phyloP scores from a whole-genome alignment of 2,329 filamentous ascomycete species.

The Colletotrichum noveboracense region DNA sequence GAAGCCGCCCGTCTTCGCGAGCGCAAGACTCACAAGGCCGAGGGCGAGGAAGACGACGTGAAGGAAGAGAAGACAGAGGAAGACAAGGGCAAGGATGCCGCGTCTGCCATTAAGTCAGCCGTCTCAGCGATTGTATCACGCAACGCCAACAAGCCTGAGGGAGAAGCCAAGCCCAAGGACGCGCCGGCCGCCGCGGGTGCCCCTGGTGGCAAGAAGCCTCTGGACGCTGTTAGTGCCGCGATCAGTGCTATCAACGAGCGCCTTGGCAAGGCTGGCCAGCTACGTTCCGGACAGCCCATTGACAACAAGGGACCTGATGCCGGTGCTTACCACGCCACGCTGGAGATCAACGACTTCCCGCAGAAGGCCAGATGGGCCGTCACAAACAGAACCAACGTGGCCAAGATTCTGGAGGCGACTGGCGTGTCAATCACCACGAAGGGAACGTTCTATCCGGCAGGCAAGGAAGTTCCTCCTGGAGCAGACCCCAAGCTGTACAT shows the following conservation, averaged over 20 bases:
- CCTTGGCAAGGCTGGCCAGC: slow-evolving; percentile 85
- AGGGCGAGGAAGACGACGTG: slow-evolving; percentile 81
- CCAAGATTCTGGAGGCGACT: slow-evolving; percentile 94
- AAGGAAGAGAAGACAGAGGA: slow-evolving; percentile 77
- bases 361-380: slow-evolving; percentile 99
- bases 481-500: slow-evolving; percentile 96
- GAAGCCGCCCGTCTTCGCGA: slow-evolving; percentile 86
- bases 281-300: slow-evolving; percentile 90
- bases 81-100: slow-evolving; percentile 72
- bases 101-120: slow-evolving; percentile 68
- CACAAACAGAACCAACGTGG: slow-evolving; percentile 97
- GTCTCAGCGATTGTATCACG: slow-evolving; percentile 62
- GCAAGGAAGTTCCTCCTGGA: slow-evolving; percentile 77
- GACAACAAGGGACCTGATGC: slow-evolving; percentile 99
- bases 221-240: slow-evolving; percentile 89
- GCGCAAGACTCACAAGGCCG: slow-evolving; percentile 87
- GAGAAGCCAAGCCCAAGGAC: slow-evolving; percentile 35
- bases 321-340: slow-evolving; percentile 92
- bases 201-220: slow-evolving; percentile 63
- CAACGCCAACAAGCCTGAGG: slow-evolving; percentile 52
- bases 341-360: slow-evolving; percentile 99
- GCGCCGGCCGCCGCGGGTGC: slow-evolving; percentile 61
- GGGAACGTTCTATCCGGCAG: slow-evolving; percentile 84
- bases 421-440: slow-evolving; percentile 98
- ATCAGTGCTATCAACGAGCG: slow-evolving; percentile 91